Conservation (phyloP, 2,329 filamentous ascomycete genomes). For the Sporothrix globosa region DNA sequence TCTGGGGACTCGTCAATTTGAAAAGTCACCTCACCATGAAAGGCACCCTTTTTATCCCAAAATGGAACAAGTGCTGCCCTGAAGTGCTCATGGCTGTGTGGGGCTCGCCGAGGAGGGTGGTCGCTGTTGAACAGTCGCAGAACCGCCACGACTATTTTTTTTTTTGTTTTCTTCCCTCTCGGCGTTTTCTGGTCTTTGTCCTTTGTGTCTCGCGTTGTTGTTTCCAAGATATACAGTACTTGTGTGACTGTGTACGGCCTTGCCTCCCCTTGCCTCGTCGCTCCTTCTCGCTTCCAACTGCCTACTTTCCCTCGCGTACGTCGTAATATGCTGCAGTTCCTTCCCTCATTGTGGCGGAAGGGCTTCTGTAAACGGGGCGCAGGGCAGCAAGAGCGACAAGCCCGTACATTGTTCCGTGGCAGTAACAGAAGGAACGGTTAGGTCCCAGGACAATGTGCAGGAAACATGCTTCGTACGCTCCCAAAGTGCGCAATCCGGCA, state of each 20-base stretch:
- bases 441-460: slow-evolving; percentile 3
- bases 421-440: neutral
- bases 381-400: neutral
- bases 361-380: neutral
- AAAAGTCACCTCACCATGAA: neutral
- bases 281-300: slow-evolving; percentile 16
- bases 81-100: slow-evolving; percentile 20
- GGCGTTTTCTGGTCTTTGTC: slow-evolving; percentile 5
- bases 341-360: neutral
- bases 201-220: neutral
- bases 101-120: slow-evolving; percentile 20
- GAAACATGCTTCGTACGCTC: neutral
- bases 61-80: slow-evolving; percentile 13
- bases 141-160: neutral
- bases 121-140: neutral
- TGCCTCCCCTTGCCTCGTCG: neutral
- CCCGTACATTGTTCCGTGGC: neutral
- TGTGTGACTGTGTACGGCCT: neutral
- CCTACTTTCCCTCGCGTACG: neutral
- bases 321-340: neutral
- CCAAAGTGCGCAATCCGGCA: slow-evolving; percentile 13
- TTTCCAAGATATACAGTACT: slow-evolving; percentile 14
- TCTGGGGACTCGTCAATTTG: no score
- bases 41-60: neutral
- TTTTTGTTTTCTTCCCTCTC: neutral